Base-by-base conservation (phyloP, 495 filamentous ascomycete species). In the Talaromyces proteolyticus region DNA sequence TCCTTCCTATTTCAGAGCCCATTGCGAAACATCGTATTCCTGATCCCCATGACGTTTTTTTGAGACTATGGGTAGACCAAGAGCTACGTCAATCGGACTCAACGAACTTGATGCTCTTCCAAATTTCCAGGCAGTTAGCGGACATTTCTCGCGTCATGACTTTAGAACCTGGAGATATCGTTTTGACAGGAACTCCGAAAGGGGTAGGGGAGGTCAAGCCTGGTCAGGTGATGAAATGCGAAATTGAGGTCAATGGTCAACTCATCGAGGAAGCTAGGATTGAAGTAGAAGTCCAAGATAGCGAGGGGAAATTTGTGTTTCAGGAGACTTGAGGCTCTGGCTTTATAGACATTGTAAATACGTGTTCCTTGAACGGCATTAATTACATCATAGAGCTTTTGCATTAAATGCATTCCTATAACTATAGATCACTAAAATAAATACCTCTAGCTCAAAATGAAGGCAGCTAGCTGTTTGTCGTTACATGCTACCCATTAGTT, bases 161-260 rank as follows among this genome's bases (percentile, higher is more conserved):
- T 2, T 72, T 98, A 53, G 86, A 95, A 72, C 76, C 86, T 63
- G 93, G 91, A 39, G 93, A 98, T 69, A 78, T 97, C 60, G 80
- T 98, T 34, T 69, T 98, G 55, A 97, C 93, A 19, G 93, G 93
- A 41, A 98, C 93, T 40, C 93, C 93, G 39, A 97, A 97, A 77
- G 93, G 93, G 8, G 93, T 97, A 25, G 93, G 93, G 1, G 76
- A 79, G 17, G 91, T 96, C n/a, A 77, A 80, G 46, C 79, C 86
- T 2, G 93, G 93, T 1, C 92, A 98, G 76, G 75, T 91, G n/a
- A 89, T 98, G 85, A 84, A 74, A 47, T 89, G 88, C 16, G 88
- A 92, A n/a, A 76, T 96, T 55, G 81, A 79, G 62, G 82, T 95
- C 34, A 67, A 76, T 54, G 93, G 91, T 24, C 82, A 85, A 72